phyloP scores from a whole-genome alignment of 495 filamentous ascomycete species.

The Gamarada debralockiae region DNA sequence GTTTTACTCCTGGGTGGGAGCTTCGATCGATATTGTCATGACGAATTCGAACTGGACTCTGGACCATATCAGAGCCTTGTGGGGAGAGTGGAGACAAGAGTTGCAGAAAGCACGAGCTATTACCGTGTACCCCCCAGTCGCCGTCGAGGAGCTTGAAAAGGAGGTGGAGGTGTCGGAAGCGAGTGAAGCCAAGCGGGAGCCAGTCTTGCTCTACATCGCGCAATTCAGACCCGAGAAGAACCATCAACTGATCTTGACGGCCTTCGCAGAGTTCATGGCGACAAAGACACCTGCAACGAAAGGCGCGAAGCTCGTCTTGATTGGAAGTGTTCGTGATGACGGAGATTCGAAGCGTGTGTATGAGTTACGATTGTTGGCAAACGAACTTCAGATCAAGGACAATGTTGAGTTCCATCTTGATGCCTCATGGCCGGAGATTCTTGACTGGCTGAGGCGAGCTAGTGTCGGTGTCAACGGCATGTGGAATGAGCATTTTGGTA shows the following conservation, averaged over 20 bases:
- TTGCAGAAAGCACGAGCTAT: slow-evolving; percentile 43
- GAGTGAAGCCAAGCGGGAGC: slow-evolving; percentile 63
- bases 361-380: slow-evolving; percentile 79
- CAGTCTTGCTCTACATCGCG: slow-evolving; percentile 82
- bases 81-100: slow-evolving; percentile 56
- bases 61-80: slow-evolving; percentile 73
- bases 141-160: slow-evolving; percentile 74
- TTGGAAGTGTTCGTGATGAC: slow-evolving; percentile 82
- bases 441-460: slow-evolving; percentile 66
- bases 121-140: slow-evolving; percentile 82
- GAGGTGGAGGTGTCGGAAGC: slow-evolving; percentile 62
- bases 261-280: slow-evolving; percentile 70
- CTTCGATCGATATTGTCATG: slow-evolving; percentile 86
- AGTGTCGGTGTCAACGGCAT: slow-evolving; percentile 92
- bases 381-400: slow-evolving; percentile 82
- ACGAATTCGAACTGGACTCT: slow-evolving; percentile 96
- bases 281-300: slow-evolving; percentile 37
- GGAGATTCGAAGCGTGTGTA: slow-evolving; percentile 87
- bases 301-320: slow-evolving; percentile 67
- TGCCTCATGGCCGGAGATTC: slow-evolving; percentile 80
- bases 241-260: slow-evolving; percentile 75
- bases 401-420: slow-evolving; percentile 83
- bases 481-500: slow-evolving; percentile 99
- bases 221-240: slow-evolving; percentile 98
- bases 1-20: slow-evolving; percentile 77